phyloP scores from a whole-genome alignment of 176 grass and related monocot species.

The Cymbopogon citratus region DNA sequence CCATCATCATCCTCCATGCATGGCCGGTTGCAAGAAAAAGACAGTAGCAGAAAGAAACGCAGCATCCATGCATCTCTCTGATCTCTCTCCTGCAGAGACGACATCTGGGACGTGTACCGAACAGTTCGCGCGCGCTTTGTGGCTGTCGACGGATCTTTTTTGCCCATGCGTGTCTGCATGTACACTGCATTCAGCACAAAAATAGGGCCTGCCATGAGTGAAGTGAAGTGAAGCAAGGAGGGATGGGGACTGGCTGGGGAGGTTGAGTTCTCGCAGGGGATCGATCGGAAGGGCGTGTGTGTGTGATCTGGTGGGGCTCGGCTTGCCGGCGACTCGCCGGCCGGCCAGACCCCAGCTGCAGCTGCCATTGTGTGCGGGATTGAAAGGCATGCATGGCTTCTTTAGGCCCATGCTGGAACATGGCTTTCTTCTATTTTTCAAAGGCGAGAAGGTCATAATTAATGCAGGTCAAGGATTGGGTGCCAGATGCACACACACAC shows the following conservation, averaged over 20 bases:
- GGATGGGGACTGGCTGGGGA: background rate
- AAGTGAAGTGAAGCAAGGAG: background rate
- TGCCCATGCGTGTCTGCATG: background rate
- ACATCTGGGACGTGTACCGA: constrained; percentile 5
- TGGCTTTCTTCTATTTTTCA: background rate
- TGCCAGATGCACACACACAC: background rate
- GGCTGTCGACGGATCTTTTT: background rate
- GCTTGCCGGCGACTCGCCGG: constrained; percentile 32
- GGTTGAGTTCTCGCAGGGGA: constrained; percentile 19
- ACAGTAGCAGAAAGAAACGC: background rate
- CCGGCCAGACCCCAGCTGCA: background rate
- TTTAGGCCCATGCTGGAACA: background rate
- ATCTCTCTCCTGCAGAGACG: too few species aligned
- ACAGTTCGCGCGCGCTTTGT: constrained; percentile 3
- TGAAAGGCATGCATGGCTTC: background rate
- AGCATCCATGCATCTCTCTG: background rate
- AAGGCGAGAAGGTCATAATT: background rate
- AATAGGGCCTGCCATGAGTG: background rate
- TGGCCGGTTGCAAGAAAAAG: background rate
- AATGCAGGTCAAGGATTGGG: background rate
- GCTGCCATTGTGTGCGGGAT: background rate
- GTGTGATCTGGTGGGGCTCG: constrained; percentile 23
- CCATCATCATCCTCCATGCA: background rate
- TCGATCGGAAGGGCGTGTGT: background rate
- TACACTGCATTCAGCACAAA: constrained; percentile 36